Conservation (phyloP, 106 monocot species). For the Vanilla planifolia region DNA sequence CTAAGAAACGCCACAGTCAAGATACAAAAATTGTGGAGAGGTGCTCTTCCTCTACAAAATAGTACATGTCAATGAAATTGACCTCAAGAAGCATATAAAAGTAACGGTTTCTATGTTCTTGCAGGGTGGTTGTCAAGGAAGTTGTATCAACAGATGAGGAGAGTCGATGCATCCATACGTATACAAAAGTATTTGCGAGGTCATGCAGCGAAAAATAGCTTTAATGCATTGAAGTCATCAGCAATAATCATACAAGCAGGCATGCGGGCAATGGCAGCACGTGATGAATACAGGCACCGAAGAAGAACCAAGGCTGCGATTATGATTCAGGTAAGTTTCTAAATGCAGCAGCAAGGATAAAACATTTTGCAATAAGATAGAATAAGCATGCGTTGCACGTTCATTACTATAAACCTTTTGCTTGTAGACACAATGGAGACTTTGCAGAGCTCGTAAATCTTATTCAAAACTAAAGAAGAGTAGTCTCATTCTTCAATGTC, state of each 20-base stretch:
- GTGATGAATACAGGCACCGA: slow-evolving; percentile 54
- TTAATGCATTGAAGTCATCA: slow-evolving; percentile 32
- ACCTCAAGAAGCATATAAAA: background rate
- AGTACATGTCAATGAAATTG: background rate
- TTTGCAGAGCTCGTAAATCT: slow-evolving; percentile 44
- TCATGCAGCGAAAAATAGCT: slow-evolving; percentile 42
- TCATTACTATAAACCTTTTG: background rate
- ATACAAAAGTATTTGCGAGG: slow-evolving; percentile 83
- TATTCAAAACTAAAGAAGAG: slow-evolving; percentile 68
- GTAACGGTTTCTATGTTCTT: background rate
- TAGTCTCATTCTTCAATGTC: slow-evolving; percentile 68
- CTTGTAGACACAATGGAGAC: slow-evolving; percentile 77
- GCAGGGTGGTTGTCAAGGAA: slow-evolving; percentile 73
- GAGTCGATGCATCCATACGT: slow-evolving; percentile 68
- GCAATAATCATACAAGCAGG: slow-evolving; percentile 73
- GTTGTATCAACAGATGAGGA: slow-evolving; percentile 64
- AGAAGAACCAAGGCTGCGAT: slow-evolving; percentile 80
- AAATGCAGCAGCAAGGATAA: background rate
- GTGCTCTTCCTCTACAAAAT: slow-evolving; percentile 20
- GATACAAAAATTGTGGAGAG: slow-evolving; percentile 78
- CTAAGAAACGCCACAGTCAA: slow-evolving; percentile 47
- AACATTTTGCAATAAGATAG: background rate
- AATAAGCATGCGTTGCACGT: too few species aligned
- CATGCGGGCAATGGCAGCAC: slow-evolving; percentile 82
- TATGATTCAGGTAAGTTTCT: slow-evolving; percentile 57